Evolutionary conservation across 164 flowering plant species (phyloP).

Genomic region (Protea cynaroides): DNA sequence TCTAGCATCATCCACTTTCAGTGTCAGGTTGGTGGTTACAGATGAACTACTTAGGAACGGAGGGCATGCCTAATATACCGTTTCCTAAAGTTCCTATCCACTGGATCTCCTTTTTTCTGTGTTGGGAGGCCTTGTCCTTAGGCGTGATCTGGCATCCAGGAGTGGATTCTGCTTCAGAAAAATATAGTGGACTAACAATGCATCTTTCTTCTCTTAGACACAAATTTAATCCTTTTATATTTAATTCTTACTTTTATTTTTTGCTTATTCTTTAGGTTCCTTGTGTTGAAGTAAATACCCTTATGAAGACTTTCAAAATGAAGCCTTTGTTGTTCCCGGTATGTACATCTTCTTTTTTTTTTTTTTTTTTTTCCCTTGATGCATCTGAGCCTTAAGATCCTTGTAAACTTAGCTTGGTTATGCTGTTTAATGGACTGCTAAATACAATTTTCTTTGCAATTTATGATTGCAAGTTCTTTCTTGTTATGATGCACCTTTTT

Average conservation of each 20-base stretch:
- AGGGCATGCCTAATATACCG: neutral
- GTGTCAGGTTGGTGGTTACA: neutral
- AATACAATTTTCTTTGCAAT: neutral
- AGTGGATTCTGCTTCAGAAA: neutral
- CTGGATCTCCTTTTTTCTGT: neutral
- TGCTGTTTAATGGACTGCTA: neutral
- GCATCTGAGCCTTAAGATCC: neutral
- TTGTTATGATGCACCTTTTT: neutral
- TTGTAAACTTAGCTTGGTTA: neutral
- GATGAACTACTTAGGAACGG: neutral
- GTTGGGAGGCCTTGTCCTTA: neutral
- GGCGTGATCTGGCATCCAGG: neutral
- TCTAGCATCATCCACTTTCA: neutral
- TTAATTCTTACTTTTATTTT: neutral
- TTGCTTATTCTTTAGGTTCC: conserved; percentile 60
- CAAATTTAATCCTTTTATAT: conserved; percentile 2
- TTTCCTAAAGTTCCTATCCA: neutral
- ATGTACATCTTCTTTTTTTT: conserved; percentile 20
- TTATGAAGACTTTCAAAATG: conserved; percentile 95
- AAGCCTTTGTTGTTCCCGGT: conserved; percentile 88
- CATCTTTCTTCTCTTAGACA: neutral
- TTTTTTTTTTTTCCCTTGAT: neutral
- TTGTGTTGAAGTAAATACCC: conserved; percentile 85
- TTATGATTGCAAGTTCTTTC: neutral
- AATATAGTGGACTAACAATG: neutral